Base-by-base conservation (phyloP, 768 basidiomycete species). In the Suillus clintonianus region DNA sequence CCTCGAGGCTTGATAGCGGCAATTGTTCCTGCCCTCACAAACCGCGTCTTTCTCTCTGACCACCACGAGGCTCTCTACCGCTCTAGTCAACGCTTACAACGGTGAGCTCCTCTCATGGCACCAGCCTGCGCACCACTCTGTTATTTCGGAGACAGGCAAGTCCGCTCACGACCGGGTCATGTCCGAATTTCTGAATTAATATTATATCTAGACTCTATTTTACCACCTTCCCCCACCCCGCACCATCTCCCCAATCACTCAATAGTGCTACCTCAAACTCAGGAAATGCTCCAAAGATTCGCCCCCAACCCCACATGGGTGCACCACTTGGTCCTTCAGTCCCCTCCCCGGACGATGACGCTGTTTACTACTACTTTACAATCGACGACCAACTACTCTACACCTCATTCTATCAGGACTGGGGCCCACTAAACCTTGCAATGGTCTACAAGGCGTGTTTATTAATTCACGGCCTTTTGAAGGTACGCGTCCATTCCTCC, bases 371-470 rank as follows among this genome's bases (percentile, higher is more conserved):
- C 79, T 97, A 90, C 79, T 95, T 97, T 81, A 93, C 91, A 62
- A 87, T 97, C 79, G 95, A 97, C 77, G 90, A 95, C 82, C 91
- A 94, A 68, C 84, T 97, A 42, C 84, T 91, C 68, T 97, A 97
- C 80, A 85, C 95, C 67, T 93, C 91, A 37, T 97, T 97, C 84
- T 96, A 91, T 75, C 89, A 94, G 74, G 95, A 97, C 76, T 96
- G 93, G 89, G 95, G 95, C 15, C 95, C 95, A 36, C 82, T 95
- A 60, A 95, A 95, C 73, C 82, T 95, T 43, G 89, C 91, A n/a
- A 92, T 92, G 91, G 91, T 95, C 37, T 95, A 94, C 81, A 94
- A 91, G 77, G 91, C 89, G 36, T 96, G 95, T 78, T 92, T 97
- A 39, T 86, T 94, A 67, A 90, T 96, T 63, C 95, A 96, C 72